phyloP scores from a whole-genome alignment of 2,329 filamentous ascomycete genomes.

The Colletotrichum sojae region DNA sequence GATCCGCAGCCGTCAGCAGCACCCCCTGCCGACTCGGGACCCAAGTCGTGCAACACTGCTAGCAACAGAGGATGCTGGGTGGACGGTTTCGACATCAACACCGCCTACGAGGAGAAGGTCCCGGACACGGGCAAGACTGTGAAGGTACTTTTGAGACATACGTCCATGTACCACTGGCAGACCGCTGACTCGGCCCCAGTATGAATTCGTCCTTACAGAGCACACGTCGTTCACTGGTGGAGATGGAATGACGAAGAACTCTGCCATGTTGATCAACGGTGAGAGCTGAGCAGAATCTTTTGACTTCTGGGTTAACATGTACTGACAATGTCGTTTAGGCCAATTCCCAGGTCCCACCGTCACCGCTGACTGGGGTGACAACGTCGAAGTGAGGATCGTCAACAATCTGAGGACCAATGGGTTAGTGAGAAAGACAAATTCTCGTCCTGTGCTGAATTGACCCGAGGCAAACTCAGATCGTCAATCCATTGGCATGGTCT shows the following conservation, averaged over 20 bases:
- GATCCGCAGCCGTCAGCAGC: background rate
- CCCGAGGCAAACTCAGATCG: conserved; percentile 46
- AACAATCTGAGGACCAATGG: conserved; percentile 71
- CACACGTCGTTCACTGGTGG: conserved; percentile 31
- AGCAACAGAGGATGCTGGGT: conserved; percentile 45
- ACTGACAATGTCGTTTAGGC: conserved; percentile 18
- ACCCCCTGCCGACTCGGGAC: background rate
- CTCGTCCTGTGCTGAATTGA: background rate
- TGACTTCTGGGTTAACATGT: too few species aligned
- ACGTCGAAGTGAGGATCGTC: conserved; percentile 71
- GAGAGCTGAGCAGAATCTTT: background rate
- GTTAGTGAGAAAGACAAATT: conserved; percentile 40
- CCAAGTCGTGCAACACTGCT: conserved; percentile 44
- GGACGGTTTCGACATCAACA: conserved; percentile 49
- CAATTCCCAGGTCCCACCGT: conserved; percentile 60
- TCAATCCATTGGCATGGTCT: conserved; percentile 67
- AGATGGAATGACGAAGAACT: conserved; percentile 43
- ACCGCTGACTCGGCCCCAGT: conserved; percentile 23
- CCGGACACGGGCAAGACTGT: conserved; percentile 48
- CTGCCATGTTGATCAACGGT: conserved; percentile 45
- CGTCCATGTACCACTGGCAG: background rate
- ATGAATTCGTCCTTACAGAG: conserved; percentile 41
- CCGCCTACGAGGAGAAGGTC: conserved; percentile 48
- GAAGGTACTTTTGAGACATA: conserved; percentile 8
- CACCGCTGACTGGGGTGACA: conserved; percentile 66